Evolutionary conservation across 2,329 filamentous ascomycete species (phyloP).

Genomic region (Incumbomyces lentus): DNA sequence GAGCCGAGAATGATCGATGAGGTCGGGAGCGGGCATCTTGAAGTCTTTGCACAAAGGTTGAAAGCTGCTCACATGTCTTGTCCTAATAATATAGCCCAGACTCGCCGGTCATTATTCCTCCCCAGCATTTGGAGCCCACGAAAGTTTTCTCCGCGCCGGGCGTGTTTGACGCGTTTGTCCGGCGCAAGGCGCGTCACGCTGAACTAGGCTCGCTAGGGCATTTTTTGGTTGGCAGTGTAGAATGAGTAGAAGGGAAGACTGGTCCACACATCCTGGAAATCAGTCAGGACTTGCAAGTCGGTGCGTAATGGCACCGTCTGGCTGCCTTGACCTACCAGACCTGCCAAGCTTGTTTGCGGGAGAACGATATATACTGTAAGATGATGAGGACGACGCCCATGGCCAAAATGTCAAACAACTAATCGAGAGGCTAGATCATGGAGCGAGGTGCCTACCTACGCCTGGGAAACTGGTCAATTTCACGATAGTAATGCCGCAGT

Average conservation of each 20-base stretch:
- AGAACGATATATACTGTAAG: conserved; percentile 5
- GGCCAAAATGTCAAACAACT: not conserved
- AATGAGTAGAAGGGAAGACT: not conserved
- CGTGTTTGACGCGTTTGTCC: conserved; percentile 7
- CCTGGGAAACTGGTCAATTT: not conserved
- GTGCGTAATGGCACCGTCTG: conserved; percentile 5
- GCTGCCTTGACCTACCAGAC: conserved; percentile 4
- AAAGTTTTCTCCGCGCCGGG: not conserved
- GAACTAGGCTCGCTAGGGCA: too few relatives aligned
- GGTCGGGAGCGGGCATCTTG: conserved; percentile 35
- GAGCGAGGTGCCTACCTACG: not conserved
- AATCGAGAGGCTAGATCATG: conserved; percentile 2
- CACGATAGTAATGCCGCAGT: not conserved
- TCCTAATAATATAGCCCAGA: too few relatives aligned
- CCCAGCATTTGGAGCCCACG: not conserved
- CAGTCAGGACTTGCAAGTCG: not conserved
- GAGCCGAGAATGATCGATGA: conserved; percentile 76
- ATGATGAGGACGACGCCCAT: not conserved
- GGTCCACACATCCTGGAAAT: not conserved
- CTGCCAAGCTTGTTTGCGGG: conserved; percentile 6
- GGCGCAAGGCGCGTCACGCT: not conserved
- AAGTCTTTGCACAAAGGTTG: too few relatives aligned
- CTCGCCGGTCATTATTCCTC: not conserved
- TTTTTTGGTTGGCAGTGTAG: not conserved
- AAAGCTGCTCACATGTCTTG: too few relatives aligned